These are phyloP conservation scores for Gossypium davidsonii DNA, from an alignment of 441 rosid genomes.

Conservation along the genomic window DNA sequence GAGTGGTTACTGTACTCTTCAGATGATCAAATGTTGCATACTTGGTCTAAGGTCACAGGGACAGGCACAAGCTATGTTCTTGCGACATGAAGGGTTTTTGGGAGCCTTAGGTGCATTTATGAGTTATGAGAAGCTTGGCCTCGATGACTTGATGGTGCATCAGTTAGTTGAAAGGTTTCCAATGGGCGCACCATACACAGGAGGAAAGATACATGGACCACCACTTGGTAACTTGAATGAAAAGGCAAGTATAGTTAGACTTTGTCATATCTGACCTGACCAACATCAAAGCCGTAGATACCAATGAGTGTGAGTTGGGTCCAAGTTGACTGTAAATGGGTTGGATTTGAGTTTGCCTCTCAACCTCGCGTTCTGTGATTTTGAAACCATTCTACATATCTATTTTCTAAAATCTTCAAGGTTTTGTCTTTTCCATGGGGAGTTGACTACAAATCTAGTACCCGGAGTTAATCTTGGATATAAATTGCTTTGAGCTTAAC, in stretches of 20 bases:
- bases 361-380: background rate
- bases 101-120: constrained; percentile 99
- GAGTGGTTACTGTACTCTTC: constrained; percentile 3
- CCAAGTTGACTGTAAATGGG: background rate
- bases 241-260: constrained; percentile 57
- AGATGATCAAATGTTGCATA: constrained; percentile 11
- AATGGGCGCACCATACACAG: constrained; percentile 91
- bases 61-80: constrained; percentile 90
- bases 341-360: background rate
- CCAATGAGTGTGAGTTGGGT: background rate
- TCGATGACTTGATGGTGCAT: constrained; percentile 89
- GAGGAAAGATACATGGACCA: constrained; percentile 90
- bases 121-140: constrained; percentile 96
- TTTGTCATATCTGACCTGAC: constrained; percentile 43
- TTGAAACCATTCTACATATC: background rate
- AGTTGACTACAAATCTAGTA: background rate
- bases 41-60: constrained; percentile 64
- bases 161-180: constrained; percentile 95
- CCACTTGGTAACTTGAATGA: constrained; percentile 90
- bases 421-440: background rate
- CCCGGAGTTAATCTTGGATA: background rate
- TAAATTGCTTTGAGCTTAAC: background rate
- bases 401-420: background rate
- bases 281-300: constrained; percentile 28
- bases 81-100: constrained; percentile 95